Conservation (phyloP, 306 rosid genomes). For the Vigna radiata region DNA sequence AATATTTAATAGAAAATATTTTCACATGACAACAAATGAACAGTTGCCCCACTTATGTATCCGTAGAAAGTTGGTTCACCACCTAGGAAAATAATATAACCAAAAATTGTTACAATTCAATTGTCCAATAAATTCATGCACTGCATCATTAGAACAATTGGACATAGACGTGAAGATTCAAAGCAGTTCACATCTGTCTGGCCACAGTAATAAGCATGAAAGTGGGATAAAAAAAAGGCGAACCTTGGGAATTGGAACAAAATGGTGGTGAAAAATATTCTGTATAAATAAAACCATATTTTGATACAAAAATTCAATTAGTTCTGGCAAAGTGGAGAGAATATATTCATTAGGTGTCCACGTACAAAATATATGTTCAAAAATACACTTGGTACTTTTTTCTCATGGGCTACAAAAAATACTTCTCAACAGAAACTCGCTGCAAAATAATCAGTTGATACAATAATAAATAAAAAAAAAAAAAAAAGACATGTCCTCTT, state of each 20-base stretch:
- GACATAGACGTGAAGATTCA: constrained; percentile 6
- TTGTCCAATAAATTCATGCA: background rate
- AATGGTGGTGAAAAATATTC: background rate
- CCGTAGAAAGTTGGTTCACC: constrained; percentile 8
- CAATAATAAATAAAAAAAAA: background rate
- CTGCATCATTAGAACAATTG: background rate
- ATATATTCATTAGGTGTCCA: background rate
- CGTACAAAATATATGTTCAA: constrained; percentile 5
- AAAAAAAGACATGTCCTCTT: background rate
- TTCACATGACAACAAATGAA: background rate
- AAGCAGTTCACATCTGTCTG: constrained; percentile 16
- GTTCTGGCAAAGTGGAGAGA: constrained; percentile 6
- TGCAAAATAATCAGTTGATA: background rate
- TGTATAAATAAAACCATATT: constrained; percentile 1
- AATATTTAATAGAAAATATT: background rate
- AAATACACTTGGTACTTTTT: constrained; percentile 8
- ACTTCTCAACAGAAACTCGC: background rate
- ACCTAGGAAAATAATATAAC: constrained; percentile 18
- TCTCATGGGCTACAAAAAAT: background rate
- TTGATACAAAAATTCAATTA: constrained; percentile 6
- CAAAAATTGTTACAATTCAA: constrained; percentile 30
- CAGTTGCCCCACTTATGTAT: constrained; percentile 8
- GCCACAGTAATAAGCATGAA: constrained; percentile 5
- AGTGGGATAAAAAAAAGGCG: background rate
- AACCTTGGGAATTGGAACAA: constrained; percentile 14